phyloP scores from a whole-genome alignment of 2,329 filamentous ascomycete genomes.

The Pyrenophora tritici-repentis region DNA sequence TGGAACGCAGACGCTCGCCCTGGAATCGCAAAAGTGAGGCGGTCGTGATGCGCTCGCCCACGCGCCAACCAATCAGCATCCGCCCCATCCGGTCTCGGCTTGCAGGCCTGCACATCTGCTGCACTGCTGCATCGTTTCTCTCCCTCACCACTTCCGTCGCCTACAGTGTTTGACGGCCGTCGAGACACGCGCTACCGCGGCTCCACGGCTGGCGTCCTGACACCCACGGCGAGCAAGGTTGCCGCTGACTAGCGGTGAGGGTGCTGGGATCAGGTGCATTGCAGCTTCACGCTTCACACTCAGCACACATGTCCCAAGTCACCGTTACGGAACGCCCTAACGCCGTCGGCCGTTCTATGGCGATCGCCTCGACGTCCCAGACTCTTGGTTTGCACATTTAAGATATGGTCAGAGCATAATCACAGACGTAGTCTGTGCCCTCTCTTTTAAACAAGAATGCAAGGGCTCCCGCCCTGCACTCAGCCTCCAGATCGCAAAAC shows the following conservation, averaged over 20 bases:
- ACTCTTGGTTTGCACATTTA: constrained; percentile 30
- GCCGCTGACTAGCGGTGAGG: constrained; percentile 37
- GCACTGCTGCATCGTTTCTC: constrained; percentile 6
- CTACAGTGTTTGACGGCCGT: constrained; percentile 26
- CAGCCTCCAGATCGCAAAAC: constrained; percentile 29
- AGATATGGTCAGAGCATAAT: constrained; percentile 32
- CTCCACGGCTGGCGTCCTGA: constrained; percentile 18
- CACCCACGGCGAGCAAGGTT: constrained; percentile 13
- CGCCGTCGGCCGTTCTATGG: constrained; percentile 31
- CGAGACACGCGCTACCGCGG: constrained; percentile 29
- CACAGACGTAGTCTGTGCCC: constrained; percentile 26
- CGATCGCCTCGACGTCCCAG: constrained; percentile 31
- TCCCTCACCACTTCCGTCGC: constrained; percentile 19
- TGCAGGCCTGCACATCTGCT: constrained; percentile 19
- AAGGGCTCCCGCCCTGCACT: constrained; percentile 40
- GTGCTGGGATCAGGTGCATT: constrained; percentile 32
- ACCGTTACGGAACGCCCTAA: constrained; percentile 24
- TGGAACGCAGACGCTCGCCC: constrained; percentile 30
- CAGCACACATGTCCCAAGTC: constrained; percentile 12
- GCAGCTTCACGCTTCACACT: constrained; percentile 33
- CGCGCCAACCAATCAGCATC: constrained; percentile 30
- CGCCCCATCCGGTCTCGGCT: constrained; percentile 21
- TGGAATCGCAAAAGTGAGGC: constrained; percentile 41
- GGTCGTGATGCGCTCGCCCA: constrained; percentile 30
- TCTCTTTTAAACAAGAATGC: constrained; percentile 39